Base-by-base conservation (phyloP, 2,329 filamentous ascomycete species). In the Malbranchea zuffiana region DNA sequence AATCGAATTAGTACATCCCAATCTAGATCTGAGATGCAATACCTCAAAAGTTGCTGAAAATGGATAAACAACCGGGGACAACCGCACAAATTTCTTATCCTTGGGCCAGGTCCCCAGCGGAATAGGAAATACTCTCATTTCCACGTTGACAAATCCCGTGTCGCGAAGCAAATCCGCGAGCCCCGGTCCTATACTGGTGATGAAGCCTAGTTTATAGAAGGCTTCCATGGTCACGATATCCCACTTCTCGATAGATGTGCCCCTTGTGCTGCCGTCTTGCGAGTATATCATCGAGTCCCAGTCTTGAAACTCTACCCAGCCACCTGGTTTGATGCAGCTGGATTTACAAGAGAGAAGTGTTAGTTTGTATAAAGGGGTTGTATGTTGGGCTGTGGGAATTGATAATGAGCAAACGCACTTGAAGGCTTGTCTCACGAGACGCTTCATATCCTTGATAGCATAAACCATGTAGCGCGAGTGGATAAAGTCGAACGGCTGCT, bases 401-500 rank as follows among this genome's bases (percentile, higher is more conserved):
- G n/a, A n/a, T n/a, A n/a, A n/a, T n/a, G n/a, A n/a, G n/a, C 7
- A 13, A n/a, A 2, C 13, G n/a, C 29, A 33, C 36, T 28, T 32
- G n/a, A 39, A 39, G 5, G 28, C 21, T 19, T 39, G 36, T 16
- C 28, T 16, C 8, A 39, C 17, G 3, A 39, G 23, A 21, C 28
- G 36, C 3, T 59, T 59, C 52, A 72, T 74, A 47, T 78, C 61
- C n/a, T 61, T 57, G 26, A 80, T 63, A 15, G 67, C 62, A 17
- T 63, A 64, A 45, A 62, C 46, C 64, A 72, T 62, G 62, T 69
- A 49, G 50, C 66, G 47, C 56, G 63, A 48, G 65, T 69, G 62
- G 65, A 78, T 67, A 44, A 71, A 66, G 50, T 78, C 74, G 48
- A 72, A 76, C 10, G 51, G 52, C 32, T 66, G 59, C 4, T 61